Conservation (phyloP, 345 rosid genomes). For the Gossypium mustelinum region DNA sequence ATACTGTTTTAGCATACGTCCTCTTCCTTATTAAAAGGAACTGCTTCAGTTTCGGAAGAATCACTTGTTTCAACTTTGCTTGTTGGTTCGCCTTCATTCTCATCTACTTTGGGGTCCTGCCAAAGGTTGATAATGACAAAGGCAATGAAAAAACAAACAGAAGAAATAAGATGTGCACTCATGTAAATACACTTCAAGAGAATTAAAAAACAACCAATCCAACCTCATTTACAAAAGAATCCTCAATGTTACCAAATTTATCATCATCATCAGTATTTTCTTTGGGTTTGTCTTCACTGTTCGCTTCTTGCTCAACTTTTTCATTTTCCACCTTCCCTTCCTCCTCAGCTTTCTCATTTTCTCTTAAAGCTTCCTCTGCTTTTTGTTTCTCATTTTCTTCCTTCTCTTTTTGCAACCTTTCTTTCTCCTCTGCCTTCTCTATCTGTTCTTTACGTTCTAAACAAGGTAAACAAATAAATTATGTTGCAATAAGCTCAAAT, state of each 20-base stretch:
- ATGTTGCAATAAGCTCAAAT: constrained; percentile 9
- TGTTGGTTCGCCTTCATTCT: constrained; percentile 26
- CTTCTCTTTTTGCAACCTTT: constrained; percentile 62
- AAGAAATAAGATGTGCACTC: neutral
- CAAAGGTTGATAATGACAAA: neutral
- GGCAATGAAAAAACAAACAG: constrained; percentile 12
- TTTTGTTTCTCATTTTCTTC: constrained; percentile 68
- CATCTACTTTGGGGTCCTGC: constrained; percentile 28
- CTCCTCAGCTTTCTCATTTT: constrained; percentile 31
- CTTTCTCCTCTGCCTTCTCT: constrained; percentile 82
- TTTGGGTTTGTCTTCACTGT: constrained; percentile 29
- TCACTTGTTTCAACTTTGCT: constrained; percentile 32
- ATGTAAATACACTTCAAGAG: neutral
- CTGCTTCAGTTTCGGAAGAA: constrained; percentile 29
- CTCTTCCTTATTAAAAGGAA: constrained; percentile 24
- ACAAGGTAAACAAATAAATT: constrained; percentile 18
- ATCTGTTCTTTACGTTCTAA: constrained; percentile 80
- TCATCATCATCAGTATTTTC: constrained; percentile 30
- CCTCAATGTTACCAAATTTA: constrained; percentile 46
- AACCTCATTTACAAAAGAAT: constrained; percentile 61
- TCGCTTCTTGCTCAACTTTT: constrained; percentile 23
- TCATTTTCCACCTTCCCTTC: constrained; percentile 38
- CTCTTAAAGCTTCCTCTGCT: constrained; percentile 52
- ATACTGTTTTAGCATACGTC: constrained; percentile 31
- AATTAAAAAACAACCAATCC: constrained; percentile 7